Evolutionary conservation across 2,329 filamentous ascomycete genomes (phyloP), one percentile per base, ranked within the genome.

Genomic region (Xylaria sp.): DNA sequence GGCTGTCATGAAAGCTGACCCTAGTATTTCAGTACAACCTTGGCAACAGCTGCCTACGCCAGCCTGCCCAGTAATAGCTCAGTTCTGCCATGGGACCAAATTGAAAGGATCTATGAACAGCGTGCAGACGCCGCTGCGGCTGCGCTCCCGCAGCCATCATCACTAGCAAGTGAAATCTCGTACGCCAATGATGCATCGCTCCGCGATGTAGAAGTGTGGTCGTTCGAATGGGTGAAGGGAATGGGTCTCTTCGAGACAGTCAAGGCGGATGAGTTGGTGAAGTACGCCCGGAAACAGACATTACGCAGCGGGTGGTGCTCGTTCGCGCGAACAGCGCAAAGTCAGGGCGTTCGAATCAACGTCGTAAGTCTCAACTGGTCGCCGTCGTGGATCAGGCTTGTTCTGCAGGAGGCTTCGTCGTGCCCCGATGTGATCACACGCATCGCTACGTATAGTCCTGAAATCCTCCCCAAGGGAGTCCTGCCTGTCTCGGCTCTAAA

Each of bases 291-390:
- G 15, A 68, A 68, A 33, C 66, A 66, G 49, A 68, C 62, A n/a
- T n/a, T 70, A 9, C 62, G 62, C 36, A 36, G 23, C n/a, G 68
- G 68, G 15, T 68, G 66, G 62, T 68, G 66, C 49, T n/a, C 46
- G 3, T 68, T 70, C 59, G 62, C 68, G 53, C 42, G 46, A 17
- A 33, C 38, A 4, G 67, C 67, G 56, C 48, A 65, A 31, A 44
- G 31, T 23, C 33, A 44, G 2, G 54, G 67, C 46, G 51, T 46
- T 1, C 56, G 40, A 9, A 67, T 70, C 40, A 53, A 51, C 11
- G 67, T 67, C n/a, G 60, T 67, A 7, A 65, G 67, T 33, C 61
- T 70, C 31, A 70, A 67, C 57, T 67, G 65, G 67, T 64, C 59
- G 13, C 57, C 65, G 49, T 63, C 60, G 40, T 67, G 67, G 65